Base-by-base conservation (phyloP, 1,284 basidiomycete genomes). In the Melanopsichium pennsylvanicum region DNA sequence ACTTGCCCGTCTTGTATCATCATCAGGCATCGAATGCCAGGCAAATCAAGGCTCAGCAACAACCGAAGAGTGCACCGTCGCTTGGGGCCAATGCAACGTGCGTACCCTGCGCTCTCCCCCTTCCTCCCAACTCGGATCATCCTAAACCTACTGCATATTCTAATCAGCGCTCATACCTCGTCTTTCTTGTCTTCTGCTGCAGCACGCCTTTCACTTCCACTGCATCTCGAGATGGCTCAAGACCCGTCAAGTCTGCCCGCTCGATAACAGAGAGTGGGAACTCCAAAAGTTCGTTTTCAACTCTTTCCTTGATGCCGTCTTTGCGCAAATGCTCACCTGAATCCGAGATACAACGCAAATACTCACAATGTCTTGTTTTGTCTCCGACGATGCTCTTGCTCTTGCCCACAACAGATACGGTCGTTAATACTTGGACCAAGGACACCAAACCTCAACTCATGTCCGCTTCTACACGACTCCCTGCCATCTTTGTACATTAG, bases 121-220 rank as follows among this genome's bases (percentile, higher is more conserved):
- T 33, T 21, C 23, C 26, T 35, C 23, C n/a, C n/a, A n/a, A n/a
- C n/a, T n/a, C n/a, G n/a, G n/a, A n/a, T n/a, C n/a, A n/a, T n/a
- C n/a, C n/a, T n/a, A n/a, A n/a, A n/a, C n/a, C n/a, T n/a, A n/a
- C n/a, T n/a, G n/a, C n/a, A n/a, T n/a, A n/a, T n/a, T n/a, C n/a
- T n/a, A n/a, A n/a, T n/a, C n/a, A n/a, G n/a, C n/a, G n/a, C n/a
- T n/a, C n/a, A n/a, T n/a, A n/a, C n/a, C n/a, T n/a, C n/a, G n/a
- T 38, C 25, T 13, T 10, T 5, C 13, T 15, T 32, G n/a, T 15
- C n/a, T 22, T 7, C 38, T 19, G 13, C 8, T 15, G 27, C 77
- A 97, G 94, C 95, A 99, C 81, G 95, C 95, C 5, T 99, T 99
- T 87, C 95, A 99, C 84, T 99, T 98, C 84, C 95, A 98, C 83